Evolutionary conservation across 2,329 filamentous ascomycete species (phyloP).

Genomic region (Ophiostoma montium): DNA sequence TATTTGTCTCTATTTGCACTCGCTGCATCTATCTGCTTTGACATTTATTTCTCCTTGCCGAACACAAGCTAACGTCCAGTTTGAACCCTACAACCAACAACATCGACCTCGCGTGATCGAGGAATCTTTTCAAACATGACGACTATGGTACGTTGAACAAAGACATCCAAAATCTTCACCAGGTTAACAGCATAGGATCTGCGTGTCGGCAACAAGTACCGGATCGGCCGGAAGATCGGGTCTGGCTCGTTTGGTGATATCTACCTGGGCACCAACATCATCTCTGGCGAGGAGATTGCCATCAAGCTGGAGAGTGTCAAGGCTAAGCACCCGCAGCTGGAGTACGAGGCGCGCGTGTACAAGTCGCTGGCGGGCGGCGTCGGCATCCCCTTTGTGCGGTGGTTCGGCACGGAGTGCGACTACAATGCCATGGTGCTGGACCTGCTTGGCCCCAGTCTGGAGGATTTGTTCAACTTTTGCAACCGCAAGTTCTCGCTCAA

Average conservation of each 20-base stretch:
- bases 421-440: slow-evolving; percentile 99
- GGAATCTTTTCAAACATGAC: slow-evolving; percentile 26
- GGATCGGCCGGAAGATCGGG: slow-evolving; percentile 97
- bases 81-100: neutral
- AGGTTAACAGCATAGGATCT: slow-evolving; percentile 55
- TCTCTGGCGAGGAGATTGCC: slow-evolving; percentile 97
- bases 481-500: slow-evolving; percentile 99
- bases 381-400: slow-evolving; percentile 95
- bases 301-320: slow-evolving; percentile 99
- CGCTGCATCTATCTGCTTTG: no score
- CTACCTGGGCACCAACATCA: slow-evolving; percentile 98
- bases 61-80: slow-evolving; percentile 1
- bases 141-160: slow-evolving; percentile 31
- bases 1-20: no score
- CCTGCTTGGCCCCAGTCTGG: slow-evolving; percentile 83
- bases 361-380: slow-evolving; percentile 87
- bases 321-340: slow-evolving; percentile 96
- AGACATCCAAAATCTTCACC: neutral
- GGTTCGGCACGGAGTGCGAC: slow-evolving; percentile 98
- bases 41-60: neutral
- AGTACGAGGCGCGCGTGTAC: slow-evolving; percentile 95
- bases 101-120: slow-evolving; percentile 12
- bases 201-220: slow-evolving; percentile 98
- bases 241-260: slow-evolving; percentile 97
- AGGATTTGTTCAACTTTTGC: slow-evolving; percentile 99